Evolutionary conservation across 441 rosid genomes (phyloP).

Genomic region (Omphalea diandra): DNA sequence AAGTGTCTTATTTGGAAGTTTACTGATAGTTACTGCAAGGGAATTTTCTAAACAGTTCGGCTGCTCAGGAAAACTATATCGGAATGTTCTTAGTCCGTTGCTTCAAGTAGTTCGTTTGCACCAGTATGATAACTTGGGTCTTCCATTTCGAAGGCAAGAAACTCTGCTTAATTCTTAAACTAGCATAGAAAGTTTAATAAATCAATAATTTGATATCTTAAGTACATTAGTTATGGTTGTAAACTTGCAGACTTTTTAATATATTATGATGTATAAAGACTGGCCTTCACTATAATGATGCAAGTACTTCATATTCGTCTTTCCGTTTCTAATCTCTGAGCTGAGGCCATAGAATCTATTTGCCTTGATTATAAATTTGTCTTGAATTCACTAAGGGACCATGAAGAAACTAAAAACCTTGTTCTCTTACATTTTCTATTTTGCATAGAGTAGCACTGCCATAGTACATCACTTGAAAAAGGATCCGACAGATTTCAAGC

Average conservation of each 20-base stretch:
- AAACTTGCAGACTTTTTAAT: background rate
- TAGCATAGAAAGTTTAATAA: background rate
- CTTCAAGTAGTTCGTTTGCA: conserved; percentile 65
- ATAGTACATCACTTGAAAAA: background rate
- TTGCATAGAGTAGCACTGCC: background rate
- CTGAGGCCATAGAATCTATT: background rate
- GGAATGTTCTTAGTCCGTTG: conserved; percentile 42
- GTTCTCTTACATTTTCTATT: background rate
- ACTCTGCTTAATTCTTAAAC: background rate
- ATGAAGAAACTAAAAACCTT: background rate
- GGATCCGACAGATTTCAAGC: too few relatives aligned
- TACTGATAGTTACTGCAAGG: conserved; percentile 58
- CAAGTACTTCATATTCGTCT: background rate
- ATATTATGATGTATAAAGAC: background rate
- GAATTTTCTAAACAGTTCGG: conserved; percentile 64
- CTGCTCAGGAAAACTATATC: conserved; percentile 53
- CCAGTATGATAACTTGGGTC: conserved; percentile 33
- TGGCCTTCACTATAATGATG: background rate
- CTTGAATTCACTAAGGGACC: background rate
- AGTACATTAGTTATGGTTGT: background rate
- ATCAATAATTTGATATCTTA: background rate
- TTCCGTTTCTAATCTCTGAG: too few relatives aligned
- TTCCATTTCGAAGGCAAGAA: background rate
- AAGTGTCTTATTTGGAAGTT: conserved; percentile 38
- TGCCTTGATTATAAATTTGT: background rate